Conservation (phyloP, 2,329 filamentous ascomycete species). For the Fusarium solani-melongenae region DNA sequence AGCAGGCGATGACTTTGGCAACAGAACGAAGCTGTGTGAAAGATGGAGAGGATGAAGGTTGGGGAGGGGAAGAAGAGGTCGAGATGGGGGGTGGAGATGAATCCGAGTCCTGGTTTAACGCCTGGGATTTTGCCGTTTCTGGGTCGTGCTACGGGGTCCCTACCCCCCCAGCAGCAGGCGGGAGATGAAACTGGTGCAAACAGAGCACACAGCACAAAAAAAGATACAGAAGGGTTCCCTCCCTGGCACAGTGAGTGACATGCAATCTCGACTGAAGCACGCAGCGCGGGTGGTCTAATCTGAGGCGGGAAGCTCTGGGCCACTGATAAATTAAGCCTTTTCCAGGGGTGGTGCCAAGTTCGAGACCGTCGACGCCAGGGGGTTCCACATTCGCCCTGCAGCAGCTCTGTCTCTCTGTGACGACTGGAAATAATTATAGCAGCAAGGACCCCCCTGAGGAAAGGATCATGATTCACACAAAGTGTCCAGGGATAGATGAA, state of each 20-base stretch:
- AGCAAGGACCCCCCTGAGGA: slow-evolving; percentile 12
- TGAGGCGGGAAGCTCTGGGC: slow-evolving; percentile 21
- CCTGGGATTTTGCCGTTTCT: slow-evolving; percentile 12
- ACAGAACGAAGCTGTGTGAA: neutral
- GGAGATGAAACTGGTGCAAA: slow-evolving; percentile 10
- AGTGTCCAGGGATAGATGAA: neutral
- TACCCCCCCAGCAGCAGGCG: neutral
- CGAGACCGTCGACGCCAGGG: slow-evolving; percentile 1
- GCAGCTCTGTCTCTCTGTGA: neutral
- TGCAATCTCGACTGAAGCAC: slow-evolving; percentile 36
- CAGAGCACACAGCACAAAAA: neutral
- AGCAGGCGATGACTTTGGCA: neutral
- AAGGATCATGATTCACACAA: slow-evolving; percentile 1
- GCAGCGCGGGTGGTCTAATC: slow-evolving; percentile 21
- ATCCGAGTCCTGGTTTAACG: slow-evolving; percentile 3
- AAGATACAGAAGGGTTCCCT: neutral
- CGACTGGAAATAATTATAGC: neutral
- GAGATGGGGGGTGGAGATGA: slow-evolving; percentile 29
- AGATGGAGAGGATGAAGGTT: neutral
- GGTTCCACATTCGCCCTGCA: slow-evolving; percentile 12
- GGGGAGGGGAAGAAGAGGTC: slow-evolving; percentile 4
- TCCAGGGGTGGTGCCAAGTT: slow-evolving; percentile 26
- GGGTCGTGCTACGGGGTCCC: neutral
- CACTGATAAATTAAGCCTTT: slow-evolving; percentile 39
- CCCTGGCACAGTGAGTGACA: neutral